These are phyloP conservation scores for Rostrohypoxylon terebratum DNA, from an alignment of 495 filamentous ascomycete genomes.

Conservation along the genomic window DNA sequence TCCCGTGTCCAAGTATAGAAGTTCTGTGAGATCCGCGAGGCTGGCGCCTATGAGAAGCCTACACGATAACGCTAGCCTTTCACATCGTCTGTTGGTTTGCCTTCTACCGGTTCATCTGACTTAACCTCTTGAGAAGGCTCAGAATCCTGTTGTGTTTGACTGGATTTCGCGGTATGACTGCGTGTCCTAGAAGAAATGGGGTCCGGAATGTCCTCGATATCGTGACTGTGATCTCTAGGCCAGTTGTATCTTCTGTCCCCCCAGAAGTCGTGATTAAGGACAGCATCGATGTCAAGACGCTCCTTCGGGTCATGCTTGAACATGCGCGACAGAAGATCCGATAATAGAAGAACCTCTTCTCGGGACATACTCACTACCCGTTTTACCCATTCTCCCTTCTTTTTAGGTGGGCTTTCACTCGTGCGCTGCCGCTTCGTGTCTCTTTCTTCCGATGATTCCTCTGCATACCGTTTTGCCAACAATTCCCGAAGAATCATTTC, in stretches of 20 bases:
- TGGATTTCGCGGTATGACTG: background rate
- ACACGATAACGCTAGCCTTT: background rate
- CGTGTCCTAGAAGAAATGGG: conserved; percentile 33
- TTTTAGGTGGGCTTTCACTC: background rate
- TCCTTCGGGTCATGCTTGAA: conserved; percentile 42
- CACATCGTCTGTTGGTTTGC: background rate
- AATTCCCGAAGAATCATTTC: background rate
- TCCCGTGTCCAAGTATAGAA: conserved; percentile 1
- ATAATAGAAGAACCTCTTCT: conserved; percentile 39
- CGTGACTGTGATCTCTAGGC: background rate
- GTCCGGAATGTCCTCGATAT: conserved; percentile 16
- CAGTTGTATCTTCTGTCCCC: conserved; percentile 23
- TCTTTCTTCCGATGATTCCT: background rate
- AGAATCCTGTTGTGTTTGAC: background rate
- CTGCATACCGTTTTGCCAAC: conserved; percentile 10
- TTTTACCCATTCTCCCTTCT: conserved; percentile 14
- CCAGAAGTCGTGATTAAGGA: conserved; percentile 30
- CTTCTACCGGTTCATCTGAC: background rate
- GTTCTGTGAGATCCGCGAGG: background rate
- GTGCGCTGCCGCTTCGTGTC: conserved; percentile 17
- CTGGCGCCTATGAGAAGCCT: background rate
- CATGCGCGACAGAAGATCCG: conserved; percentile 38
- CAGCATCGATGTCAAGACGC: conserved; percentile 27
- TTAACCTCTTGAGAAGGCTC: background rate
- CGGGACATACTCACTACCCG: conserved; percentile 9